A percentile compares a stretch with the other conserved stretches of the same genome.
Conservation (phyloP, 352 stramenopile species). For the Pythium chondricola region DNA sequence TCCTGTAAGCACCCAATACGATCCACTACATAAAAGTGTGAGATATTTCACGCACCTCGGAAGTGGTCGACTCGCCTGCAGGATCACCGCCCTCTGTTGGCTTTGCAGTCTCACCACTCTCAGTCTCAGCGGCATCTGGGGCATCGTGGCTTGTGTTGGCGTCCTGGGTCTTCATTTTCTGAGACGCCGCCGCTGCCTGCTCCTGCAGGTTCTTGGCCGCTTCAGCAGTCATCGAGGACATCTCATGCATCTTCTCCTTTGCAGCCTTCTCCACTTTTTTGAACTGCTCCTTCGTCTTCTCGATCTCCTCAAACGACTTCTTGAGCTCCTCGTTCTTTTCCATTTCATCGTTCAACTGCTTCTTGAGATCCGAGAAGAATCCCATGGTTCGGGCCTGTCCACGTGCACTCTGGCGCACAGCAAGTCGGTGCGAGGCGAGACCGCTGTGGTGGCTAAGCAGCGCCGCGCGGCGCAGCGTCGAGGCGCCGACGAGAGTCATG, state of each 20-base stretch:
- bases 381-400: conserved; percentile 48
- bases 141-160: conserved; percentile 25
- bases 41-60: no score
- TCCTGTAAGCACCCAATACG: no score
- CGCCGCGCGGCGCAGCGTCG: conserved; percentile 13
- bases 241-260: conserved; percentile 58
- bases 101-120: conserved; percentile 5
- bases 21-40: no score
- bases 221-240: conserved; percentile 48
- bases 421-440: not conserved
- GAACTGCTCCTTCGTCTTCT: conserved; percentile 66
- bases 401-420: conserved; percentile 1
- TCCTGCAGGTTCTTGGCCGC: conserved; percentile 53
- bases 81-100: conserved; percentile 8
- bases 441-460: not conserved
- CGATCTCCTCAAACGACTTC: conserved; percentile 68
- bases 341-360: conserved; percentile 73
- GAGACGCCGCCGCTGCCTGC: conserved; percentile 44
- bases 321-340: conserved; percentile 80
- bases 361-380: conserved; percentile 76
- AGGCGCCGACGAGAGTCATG: conserved; percentile 13
- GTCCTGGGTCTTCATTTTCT: conserved; percentile 74
- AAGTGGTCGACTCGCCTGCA: not conserved
- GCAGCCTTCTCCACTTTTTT: conserved; percentile 56
- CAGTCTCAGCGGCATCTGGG: conserved; percentile 1